Conservation (phyloP, 331 rosid genomes). For the Malus hybrid region DNA sequence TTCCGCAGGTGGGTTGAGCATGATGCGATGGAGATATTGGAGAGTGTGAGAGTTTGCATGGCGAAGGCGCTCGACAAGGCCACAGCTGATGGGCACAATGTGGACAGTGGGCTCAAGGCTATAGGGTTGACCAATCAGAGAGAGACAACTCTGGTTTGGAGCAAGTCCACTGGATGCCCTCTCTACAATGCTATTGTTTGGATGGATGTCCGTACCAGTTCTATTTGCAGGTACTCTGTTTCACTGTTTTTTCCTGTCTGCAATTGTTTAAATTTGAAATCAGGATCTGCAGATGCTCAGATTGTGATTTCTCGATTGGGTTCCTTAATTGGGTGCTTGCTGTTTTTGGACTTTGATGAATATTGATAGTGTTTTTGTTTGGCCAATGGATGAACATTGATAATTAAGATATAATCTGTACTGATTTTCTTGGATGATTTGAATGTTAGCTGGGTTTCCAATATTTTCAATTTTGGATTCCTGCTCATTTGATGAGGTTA, state of each 20-base stretch:
- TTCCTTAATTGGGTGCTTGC: neutral
- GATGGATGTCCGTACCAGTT: conserved; percentile 87
- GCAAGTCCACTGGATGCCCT: conserved; percentile 83
- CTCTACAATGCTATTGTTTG: conserved; percentile 85
- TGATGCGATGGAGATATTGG: conserved; percentile 82
- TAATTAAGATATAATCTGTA: neutral
- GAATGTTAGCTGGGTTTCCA: neutral
- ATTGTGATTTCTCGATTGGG: neutral
- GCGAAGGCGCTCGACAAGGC: conserved; percentile 82
- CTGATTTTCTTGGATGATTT: neutral
- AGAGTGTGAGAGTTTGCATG: conserved; percentile 69
- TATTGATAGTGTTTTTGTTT: neutral
- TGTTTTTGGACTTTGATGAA: neutral
- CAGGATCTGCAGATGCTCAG: neutral
- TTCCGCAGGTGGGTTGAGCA: conserved; percentile 82
- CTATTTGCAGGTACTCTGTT: conserved; percentile 58
- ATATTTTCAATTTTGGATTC: neutral
- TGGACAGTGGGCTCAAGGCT: conserved; percentile 62
- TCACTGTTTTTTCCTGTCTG: neutral
- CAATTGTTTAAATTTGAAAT: neutral
- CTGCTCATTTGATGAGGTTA: neutral
- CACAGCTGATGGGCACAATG: conserved; percentile 65
- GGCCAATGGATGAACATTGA: neutral
- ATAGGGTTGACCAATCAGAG: conserved; percentile 93
- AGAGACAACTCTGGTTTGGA: conserved; percentile 88